Base-by-base conservation (phyloP, 1,139 yeast genomes). In the Candida sp. region DNA sequence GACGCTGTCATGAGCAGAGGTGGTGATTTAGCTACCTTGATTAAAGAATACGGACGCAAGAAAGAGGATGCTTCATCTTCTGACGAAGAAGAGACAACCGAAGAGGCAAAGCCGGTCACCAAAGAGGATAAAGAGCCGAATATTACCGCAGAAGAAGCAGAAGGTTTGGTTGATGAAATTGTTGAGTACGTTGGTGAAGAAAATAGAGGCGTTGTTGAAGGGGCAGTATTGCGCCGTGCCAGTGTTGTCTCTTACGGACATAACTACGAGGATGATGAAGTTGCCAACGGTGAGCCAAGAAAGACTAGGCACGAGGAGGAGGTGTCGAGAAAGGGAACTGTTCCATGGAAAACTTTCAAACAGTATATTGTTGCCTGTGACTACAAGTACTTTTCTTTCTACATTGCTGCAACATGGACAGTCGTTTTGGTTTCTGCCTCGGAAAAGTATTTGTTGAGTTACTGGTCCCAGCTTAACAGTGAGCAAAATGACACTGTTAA, bases 351-450 rank as follows among this genome's bases (percentile, higher is more conserved):
- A 7, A 67, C 71, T 22, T 73, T 70, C 47, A 53, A 63, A 33
- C 70, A 72, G 46, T 75, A 72, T 49, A 63, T 73, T 49, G 62
- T 63, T 46, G 77, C 79, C 4, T 73, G 78, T 56, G 69, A 70
- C 44, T 67, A 65, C 54, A 52, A 55, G 4, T 68, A 61, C 41
- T 58, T 73, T 32, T 50, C 63, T 1, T 44, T 71, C 8, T 73
- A 72, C 58, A 50, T 72, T 17, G 43, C 61, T 3, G 53, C 53
- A 23, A 50, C 65, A 8, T 53, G 61, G 17, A 51, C 58, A 11
- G 61, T 67, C 22, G 60, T 70, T 12, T 54, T 62, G 25, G 56
- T 63, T 38, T 54, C 62, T 9, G 63, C 73, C 48, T 49, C 61
- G n/a, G 72, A 70, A 37, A 70, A 67, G 44, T 70, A 68, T 51